These are phyloP conservation scores for Salix udensis DNA, from an alignment of 345 rosid species.

Conservation along the genomic window DNA sequence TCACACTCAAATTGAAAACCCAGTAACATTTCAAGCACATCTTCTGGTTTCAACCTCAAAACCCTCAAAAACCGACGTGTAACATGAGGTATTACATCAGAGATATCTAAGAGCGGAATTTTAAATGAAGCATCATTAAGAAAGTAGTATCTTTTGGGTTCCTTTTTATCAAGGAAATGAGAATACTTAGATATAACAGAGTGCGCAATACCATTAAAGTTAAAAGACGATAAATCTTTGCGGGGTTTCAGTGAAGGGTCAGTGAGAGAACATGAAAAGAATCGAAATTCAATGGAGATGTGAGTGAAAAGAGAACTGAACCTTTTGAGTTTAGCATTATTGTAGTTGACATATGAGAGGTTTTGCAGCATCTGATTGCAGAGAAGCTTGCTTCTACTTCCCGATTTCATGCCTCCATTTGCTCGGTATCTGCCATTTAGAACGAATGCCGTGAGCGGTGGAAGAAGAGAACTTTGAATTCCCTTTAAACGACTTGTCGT, in stretches of 20 bases:
- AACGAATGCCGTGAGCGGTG: background rate
- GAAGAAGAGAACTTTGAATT: too few species aligned
- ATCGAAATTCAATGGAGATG: conserved; percentile 12
- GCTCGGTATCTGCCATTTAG: background rate
- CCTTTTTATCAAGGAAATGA: conserved; percentile 9
- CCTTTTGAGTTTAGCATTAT: conserved; percentile 27
- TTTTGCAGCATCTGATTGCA: conserved; percentile 33
- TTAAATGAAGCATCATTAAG: conserved; percentile 35
- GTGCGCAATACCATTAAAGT: conserved; percentile 26
- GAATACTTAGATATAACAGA: conserved; percentile 29
- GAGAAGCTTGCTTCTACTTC: background rate
- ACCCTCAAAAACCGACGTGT: conserved; percentile 53
- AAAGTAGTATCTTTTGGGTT: conserved; percentile 17
- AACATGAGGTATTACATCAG: conserved; percentile 52
- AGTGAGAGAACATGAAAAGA: conserved; percentile 13
- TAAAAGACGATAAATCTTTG: conserved; percentile 28
- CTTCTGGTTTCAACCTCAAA: conserved; percentile 40
- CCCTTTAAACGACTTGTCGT: too few species aligned
- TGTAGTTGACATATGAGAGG: conserved; percentile 25
- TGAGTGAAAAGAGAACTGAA: conserved; percentile 24
- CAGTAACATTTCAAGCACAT: conserved; percentile 55
- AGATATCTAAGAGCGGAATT: conserved; percentile 49
- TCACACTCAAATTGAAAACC: conserved; percentile 43
- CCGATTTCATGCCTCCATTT: background rate
- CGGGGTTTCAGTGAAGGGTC: conserved; percentile 21